A percentile compares a stretch with the other conserved stretches of the same genome.
These are phyloP conservation scores for Monosporozyma aerobia DNA, from an alignment of 805 yeast genomes.

Conservation along the genomic window DNA sequence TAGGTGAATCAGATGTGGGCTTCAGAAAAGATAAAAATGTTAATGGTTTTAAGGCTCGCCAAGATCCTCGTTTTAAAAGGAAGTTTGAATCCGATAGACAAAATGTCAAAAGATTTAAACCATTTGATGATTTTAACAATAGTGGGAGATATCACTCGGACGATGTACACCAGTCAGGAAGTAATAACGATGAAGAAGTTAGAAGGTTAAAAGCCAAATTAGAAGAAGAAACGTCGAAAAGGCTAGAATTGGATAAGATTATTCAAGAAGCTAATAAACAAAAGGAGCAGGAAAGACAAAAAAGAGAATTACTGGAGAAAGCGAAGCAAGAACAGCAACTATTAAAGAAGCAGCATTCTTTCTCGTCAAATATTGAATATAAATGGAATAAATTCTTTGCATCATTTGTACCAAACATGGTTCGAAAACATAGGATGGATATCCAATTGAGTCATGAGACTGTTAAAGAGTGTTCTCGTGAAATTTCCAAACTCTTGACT, in stretches of 20 bases:
- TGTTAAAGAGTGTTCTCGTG: slow-evolving; percentile 69
- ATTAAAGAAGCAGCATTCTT: slow-evolving; percentile 11
- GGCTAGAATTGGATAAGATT: slow-evolving; percentile 11
- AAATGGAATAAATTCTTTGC: slow-evolving; percentile 49
- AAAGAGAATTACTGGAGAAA: slow-evolving; percentile 9
- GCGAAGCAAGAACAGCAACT: slow-evolving; percentile 20
- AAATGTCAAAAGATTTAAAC: slow-evolving; percentile 25
- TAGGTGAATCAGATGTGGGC: not conserved
- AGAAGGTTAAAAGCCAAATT: slow-evolving; percentile 16
- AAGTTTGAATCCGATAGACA: slow-evolving; percentile 2
- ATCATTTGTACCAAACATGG: slow-evolving; percentile 64
- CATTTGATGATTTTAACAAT: slow-evolving; percentile 12
- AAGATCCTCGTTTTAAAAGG: not conserved
- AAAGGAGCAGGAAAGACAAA: slow-evolving; percentile 21
- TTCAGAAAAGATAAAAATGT: not conserved
- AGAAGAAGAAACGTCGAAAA: slow-evolving; percentile 21
- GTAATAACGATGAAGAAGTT: slow-evolving; percentile 19
- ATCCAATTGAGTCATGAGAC: slow-evolving; percentile 53
- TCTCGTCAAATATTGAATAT: slow-evolving; percentile 16
- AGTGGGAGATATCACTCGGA: slow-evolving; percentile 17
- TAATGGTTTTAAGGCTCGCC: not conserved
- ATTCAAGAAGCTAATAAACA: slow-evolving; percentile 17
- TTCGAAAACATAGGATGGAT: slow-evolving; percentile 54
- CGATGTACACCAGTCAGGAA: slow-evolving; percentile 18
- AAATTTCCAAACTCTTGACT: slow-evolving; percentile 57